Base-by-base conservation (phyloP, 352 stramenopile species). In the Phytophthora hybrid region DNA sequence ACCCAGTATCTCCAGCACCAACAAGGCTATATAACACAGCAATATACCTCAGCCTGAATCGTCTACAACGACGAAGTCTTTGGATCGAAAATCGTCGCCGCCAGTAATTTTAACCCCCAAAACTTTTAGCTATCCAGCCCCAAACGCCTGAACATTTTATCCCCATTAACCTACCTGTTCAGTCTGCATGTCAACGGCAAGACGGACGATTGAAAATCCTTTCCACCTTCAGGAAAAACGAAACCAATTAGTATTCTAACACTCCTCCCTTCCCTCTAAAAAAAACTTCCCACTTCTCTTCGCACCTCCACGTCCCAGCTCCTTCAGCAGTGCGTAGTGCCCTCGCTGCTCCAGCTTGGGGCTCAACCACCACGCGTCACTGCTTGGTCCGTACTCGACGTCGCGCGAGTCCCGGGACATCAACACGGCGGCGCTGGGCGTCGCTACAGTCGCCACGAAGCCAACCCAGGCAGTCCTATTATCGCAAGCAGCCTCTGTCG, bases 61-160 rank as follows among this genome's bases (percentile, higher is more conserved):
- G 87, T 78, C 41, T 90, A 71, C 34, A 69, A 69, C 3, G 88
- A 93, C 31, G 72, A 84, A 66, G 56, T 76, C 53, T 88, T 90
- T 10, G 81, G 81, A 53, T 94, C 79, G 52, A 94, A 93, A 63
- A 94, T 90, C 73, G 93, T 94, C 16, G 88, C 85, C 1, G 88
- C 87, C 14, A 90, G 66, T 57, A 49, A 51, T n/a, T 5, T 54
- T 3, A 10, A 81, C 19, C 10, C n/a, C 51, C 41, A 62, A 49
- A 37, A 37, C 70, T 19, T 11, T 66, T n/a, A 76, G 11, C 55
- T 60, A 21, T 5, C 54, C 19, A 46, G 46, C 46, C 8, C 9
- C 16, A 10, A 37, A 14, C 14, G 14, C 14, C 11, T n/a, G 9
- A 18, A 31, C 23, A 23, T 31, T 4, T 31, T 41, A 6, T 23